Conservation (phyloP, 2,329 filamentous ascomycete species). For the Neopestalotiopsis rosae region DNA sequence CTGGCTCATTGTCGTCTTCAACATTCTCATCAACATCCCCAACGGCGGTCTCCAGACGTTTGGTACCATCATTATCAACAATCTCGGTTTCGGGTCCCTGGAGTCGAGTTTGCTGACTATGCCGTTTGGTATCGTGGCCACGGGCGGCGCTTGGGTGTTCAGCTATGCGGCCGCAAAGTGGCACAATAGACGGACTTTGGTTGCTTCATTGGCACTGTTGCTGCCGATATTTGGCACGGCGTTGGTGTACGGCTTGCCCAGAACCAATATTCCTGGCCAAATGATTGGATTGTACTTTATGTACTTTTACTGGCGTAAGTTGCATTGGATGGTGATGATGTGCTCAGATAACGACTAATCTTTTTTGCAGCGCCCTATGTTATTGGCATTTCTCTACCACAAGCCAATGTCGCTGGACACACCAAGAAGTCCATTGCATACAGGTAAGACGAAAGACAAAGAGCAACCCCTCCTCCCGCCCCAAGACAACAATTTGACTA, state of each 20-base stretch:
- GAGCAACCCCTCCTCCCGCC: background rate
- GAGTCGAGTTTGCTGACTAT: conserved; percentile 30
- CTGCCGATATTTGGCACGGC: conserved; percentile 30
- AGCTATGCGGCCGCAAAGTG: conserved; percentile 28
- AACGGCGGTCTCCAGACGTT: conserved; percentile 35
- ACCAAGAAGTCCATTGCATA: conserved; percentile 47
- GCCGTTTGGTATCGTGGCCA: conserved; percentile 30
- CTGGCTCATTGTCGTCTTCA: conserved; percentile 35
- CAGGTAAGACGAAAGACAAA: conserved; percentile 15
- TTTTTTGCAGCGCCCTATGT: conserved; percentile 30
- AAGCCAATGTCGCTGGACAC: conserved; percentile 33
- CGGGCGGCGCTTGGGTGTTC: conserved; percentile 28
- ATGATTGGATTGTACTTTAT: conserved; percentile 45
- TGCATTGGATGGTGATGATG: background rate
- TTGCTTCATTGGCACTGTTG: conserved; percentile 26
- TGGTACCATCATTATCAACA: conserved; percentile 32
- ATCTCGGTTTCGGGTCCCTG: conserved; percentile 28
- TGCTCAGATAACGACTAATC: background rate
- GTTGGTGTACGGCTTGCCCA: conserved; percentile 27
- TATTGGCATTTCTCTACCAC: conserved; percentile 31
- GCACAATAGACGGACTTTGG: conserved; percentile 28
- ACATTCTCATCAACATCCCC: conserved; percentile 34
- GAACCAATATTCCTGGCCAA: conserved; percentile 40
- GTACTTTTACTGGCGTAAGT: conserved; percentile 44
- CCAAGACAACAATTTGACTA: background rate